Evolutionary conservation across 768 basidiomycete genomes (phyloP).

Genomic region (Boletus coccyginus): DNA sequence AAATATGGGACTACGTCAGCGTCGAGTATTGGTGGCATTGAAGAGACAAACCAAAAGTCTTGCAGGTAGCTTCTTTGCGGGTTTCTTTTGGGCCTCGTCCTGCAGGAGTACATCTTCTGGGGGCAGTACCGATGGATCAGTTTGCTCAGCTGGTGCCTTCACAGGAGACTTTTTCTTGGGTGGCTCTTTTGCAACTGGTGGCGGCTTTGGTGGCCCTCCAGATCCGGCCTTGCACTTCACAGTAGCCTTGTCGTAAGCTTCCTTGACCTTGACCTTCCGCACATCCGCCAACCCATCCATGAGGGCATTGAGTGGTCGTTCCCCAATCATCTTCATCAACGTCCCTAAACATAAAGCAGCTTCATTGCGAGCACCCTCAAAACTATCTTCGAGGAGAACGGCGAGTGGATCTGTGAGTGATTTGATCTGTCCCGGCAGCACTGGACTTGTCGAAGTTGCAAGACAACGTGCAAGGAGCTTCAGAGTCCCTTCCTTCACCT

Average conservation of each 20-base stretch:
- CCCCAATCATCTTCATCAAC: conserved; percentile 96
- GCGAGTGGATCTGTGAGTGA: conserved; percentile 75
- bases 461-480: conserved; percentile 84
- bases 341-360: conserved; percentile 87
- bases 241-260: conserved; percentile 88
- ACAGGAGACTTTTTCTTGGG: conserved; percentile 36
- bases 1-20: conserved; percentile 1
- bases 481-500: conserved; percentile 90
- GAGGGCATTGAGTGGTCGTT: conserved; percentile 82
- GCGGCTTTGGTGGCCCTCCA: conserved; percentile 45
- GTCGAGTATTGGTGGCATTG: background rate
- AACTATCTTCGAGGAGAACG: conserved; percentile 78
- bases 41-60: conserved; percentile 37
- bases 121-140: conserved; percentile 19
- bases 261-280: conserved; percentile 89
- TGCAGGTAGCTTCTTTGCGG: conserved; percentile 50
- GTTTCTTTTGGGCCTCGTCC: conserved; percentile 40
- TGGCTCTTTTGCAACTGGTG: conserved; percentile 31
- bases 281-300: conserved; percentile 86
- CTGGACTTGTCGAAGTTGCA: conserved; percentile 61
- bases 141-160: conserved; percentile 27
- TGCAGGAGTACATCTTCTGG: conserved; percentile 21
- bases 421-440: conserved; percentile 77
- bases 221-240: conserved; percentile 81
- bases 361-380: conserved; percentile 84